These are phyloP conservation scores for Physcomitrium patens DNA, from an alignment of 225 moss, liverwort and hornwort genomes.

Conservation along the genomic window DNA sequence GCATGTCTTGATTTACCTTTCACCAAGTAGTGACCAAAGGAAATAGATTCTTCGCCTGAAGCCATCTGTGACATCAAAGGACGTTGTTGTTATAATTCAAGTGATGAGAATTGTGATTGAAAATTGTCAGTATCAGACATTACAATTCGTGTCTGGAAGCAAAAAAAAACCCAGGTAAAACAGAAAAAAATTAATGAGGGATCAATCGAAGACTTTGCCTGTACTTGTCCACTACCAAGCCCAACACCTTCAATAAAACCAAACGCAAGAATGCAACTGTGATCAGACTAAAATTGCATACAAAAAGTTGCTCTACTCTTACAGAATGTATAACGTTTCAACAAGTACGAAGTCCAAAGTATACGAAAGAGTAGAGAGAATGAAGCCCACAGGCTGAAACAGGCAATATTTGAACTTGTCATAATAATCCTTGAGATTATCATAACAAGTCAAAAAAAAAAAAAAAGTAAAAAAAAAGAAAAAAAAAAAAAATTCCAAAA, in stretches of 20 bases:
- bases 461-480: too few relatives aligned
- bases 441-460: not conserved
- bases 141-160: not conserved
- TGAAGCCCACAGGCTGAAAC: not conserved
- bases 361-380: too few relatives aligned
- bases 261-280: not conserved
- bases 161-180: not conserved
- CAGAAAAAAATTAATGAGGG: not conserved
- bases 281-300: not conserved
- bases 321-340: too few relatives aligned
- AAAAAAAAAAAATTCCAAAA: not conserved
- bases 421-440: not conserved
- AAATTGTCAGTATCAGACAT: not conserved
- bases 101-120: too few relatives aligned
- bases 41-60: slow-evolving; percentile 66
- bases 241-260: slow-evolving; percentile 6
- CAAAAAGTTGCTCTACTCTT: too few relatives aligned
- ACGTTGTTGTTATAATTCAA: not conserved
- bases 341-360: too few relatives aligned
- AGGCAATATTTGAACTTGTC: not conserved
- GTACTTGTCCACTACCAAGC: not conserved
- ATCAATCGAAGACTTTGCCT: not conserved
- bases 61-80: slow-evolving; percentile 60
- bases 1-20: slow-evolving; percentile 98
- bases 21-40: slow-evolving; percentile 80